Evolutionary conservation across 2,329 filamentous ascomycete species (phyloP).

Genomic region (Aspergillus sp.): DNA sequence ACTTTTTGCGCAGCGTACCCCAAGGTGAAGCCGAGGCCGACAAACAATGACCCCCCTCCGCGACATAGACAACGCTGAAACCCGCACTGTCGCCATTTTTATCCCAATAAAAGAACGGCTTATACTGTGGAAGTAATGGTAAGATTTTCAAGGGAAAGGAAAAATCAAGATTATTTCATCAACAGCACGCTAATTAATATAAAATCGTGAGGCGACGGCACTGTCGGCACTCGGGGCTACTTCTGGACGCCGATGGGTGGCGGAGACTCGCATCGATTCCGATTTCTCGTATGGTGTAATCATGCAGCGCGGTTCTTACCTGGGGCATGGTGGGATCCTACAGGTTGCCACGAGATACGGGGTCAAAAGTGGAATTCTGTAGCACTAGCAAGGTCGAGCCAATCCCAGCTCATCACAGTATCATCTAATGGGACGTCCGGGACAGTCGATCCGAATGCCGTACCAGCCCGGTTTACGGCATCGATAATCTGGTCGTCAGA

Average conservation of each 20-base stretch:
- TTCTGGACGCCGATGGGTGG: conserved; percentile 22
- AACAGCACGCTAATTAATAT: conserved; percentile 5
- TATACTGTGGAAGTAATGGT: background rate
- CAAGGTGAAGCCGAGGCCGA: conserved; percentile 17
- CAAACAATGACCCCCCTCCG: conserved; percentile 17
- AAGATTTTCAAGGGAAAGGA: conserved; percentile 2
- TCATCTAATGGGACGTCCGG: conserved; percentile 57
- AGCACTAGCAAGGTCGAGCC: conserved; percentile 43
- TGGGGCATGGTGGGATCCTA: background rate
- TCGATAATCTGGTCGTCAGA: conserved; percentile 65
- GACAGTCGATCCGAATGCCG: conserved; percentile 53
- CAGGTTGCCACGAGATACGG: background rate
- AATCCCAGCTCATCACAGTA: conserved; percentile 51
- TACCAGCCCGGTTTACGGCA: conserved; percentile 59
- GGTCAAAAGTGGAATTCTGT: conserved; percentile 23
- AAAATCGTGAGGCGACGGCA: conserved; percentile 10
- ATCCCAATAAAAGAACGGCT: too few relatives aligned
- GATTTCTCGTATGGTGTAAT: background rate
- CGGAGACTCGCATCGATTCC: conserved; percentile 3
- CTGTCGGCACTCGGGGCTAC: conserved; percentile 19
- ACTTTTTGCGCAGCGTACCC: conserved; percentile 9
- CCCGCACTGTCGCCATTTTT: conserved; percentile 21
- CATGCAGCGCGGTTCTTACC: background rate
- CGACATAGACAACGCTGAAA: conserved; percentile 18
- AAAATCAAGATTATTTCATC: background rate